Percentiles rank a stretch among this genome's conserved stretches.
These are phyloP conservation scores for Pseudozyma hubeiensis DNA, from an alignment of 1,284 basidiomycete genomes.

Conservation along the genomic window DNA sequence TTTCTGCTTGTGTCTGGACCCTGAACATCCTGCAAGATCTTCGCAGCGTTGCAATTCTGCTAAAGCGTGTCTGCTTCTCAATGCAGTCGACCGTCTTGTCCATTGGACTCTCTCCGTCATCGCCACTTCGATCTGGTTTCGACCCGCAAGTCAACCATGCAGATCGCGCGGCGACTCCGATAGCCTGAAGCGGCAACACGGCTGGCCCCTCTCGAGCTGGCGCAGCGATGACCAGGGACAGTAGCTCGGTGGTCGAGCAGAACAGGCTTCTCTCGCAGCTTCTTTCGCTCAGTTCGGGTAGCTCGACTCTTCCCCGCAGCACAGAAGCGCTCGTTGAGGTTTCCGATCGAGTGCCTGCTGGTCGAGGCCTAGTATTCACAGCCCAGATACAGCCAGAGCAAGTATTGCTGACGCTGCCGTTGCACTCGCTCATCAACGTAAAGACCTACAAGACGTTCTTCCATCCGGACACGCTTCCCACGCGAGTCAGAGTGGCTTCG, in stretches of 20 bases:
- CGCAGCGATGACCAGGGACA: slow-evolving; percentile 7
- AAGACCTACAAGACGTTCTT: slow-evolving; percentile 25
- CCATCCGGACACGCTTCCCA: slow-evolving; percentile 20
- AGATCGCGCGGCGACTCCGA: too few relatives aligned
- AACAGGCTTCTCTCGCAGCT: slow-evolving; percentile 23
- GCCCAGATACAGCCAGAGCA: slow-evolving; percentile 25
- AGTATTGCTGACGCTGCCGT: slow-evolving; percentile 24
- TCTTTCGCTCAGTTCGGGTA: slow-evolving; percentile 8
- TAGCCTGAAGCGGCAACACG: too few relatives aligned
- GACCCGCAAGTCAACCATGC: too few relatives aligned
- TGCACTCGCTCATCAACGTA: slow-evolving; percentile 34
- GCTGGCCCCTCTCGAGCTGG: too few relatives aligned
- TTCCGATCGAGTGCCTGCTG: slow-evolving; percentile 38
- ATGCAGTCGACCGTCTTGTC: too few relatives aligned
- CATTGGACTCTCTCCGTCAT: too few relatives aligned
- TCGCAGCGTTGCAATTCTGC: too few relatives aligned
- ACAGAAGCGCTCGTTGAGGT: slow-evolving; percentile 8
- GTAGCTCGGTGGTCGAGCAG: slow-evolving; percentile 21
- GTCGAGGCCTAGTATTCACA: slow-evolving; percentile 47
- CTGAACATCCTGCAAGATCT: too few relatives aligned
- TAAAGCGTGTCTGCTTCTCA: too few relatives aligned
- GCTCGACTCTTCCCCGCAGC: background rate
- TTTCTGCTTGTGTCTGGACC: too few relatives aligned
- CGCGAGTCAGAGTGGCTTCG: slow-evolving; percentile 4
- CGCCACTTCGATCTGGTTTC: too few relatives aligned